Evolutionary conservation across 2,329 filamentous ascomycete species (phyloP).

Genomic region (Rutstroemia sp.): DNA sequence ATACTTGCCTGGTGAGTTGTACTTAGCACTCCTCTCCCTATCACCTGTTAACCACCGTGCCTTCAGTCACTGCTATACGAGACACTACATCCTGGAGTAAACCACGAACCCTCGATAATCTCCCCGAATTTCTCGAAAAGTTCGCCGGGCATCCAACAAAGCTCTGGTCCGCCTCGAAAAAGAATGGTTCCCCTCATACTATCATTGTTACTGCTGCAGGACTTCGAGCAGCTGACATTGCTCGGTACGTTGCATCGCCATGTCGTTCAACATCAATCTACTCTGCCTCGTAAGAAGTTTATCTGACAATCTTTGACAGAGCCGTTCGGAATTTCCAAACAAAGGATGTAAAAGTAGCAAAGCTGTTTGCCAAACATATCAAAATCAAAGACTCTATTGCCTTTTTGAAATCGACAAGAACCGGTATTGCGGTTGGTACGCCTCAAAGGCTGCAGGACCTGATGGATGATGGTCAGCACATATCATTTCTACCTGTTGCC

Average conservation of each 20-base stretch:
- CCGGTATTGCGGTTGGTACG: slow-evolving; percentile 85
- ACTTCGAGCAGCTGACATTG: slow-evolving; percentile 77
- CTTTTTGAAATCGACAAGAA: slow-evolving; percentile 61
- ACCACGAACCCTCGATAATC: slow-evolving; percentile 59
- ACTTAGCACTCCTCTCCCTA: neutral
- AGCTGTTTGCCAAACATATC: slow-evolving; percentile 97
- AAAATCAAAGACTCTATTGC: slow-evolving; percentile 82
- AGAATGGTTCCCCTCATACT: slow-evolving; percentile 73
- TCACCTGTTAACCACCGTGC: neutral
- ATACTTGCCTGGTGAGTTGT: slow-evolving; percentile 61
- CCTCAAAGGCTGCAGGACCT: slow-evolving; percentile 76
- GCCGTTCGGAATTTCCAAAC: slow-evolving; percentile 70
- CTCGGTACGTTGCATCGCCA: slow-evolving; percentile 44
- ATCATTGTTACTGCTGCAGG: slow-evolving; percentile 82
- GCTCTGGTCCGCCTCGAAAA: slow-evolving; percentile 55
- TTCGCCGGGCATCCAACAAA: slow-evolving; percentile 50
- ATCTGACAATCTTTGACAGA: slow-evolving; percentile 35
- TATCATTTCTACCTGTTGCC: neutral
- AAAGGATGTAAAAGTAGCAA: slow-evolving; percentile 72
- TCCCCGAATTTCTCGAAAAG: slow-evolving; percentile 71
- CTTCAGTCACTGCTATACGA: slow-evolving; percentile 56
- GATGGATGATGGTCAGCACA: slow-evolving; percentile 64
- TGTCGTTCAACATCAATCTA: neutral
- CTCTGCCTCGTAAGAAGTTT: neutral
- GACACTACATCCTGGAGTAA: slow-evolving; percentile 73